A percentile compares a stretch with the other conserved stretches of the same genome.
These are phyloP conservation scores for Calonectria honghensis DNA, from an alignment of 2,329 filamentous ascomycete genomes.

Conservation along the genomic window DNA sequence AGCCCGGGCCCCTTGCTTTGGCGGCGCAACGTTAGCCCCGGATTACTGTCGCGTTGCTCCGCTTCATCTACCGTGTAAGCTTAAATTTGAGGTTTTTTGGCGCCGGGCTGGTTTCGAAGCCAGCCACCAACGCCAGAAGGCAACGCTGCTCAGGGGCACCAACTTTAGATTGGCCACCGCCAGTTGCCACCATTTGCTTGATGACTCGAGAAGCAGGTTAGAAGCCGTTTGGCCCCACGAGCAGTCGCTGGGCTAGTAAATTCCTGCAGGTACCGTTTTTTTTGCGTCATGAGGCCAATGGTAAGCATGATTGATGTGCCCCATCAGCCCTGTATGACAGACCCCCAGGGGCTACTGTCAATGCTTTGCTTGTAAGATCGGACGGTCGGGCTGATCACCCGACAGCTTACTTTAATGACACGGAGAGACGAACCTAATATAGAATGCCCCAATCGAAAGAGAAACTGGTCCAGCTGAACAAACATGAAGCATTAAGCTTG, in stretches of 20 bases:
- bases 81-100: slow-evolving; percentile 43
- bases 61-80: slow-evolving; percentile 40
- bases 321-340: background rate
- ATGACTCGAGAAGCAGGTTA: background rate
- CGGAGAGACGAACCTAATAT: background rate
- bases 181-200: background rate
- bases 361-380: background rate
- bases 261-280: background rate
- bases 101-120: slow-evolving; percentile 30
- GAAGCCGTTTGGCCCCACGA: background rate
- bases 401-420: slow-evolving; percentile 6
- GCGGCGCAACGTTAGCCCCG: slow-evolving; percentile 38
- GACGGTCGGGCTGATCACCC: background rate
- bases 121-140: slow-evolving; percentile 35
- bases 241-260: background rate
- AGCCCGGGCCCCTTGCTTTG: background rate
- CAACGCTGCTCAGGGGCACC: background rate
- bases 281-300: too few species aligned
- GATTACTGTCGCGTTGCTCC: slow-evolving; percentile 29
- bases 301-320: too few species aligned
- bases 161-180: background rate
- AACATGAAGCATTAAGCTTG: slow-evolving; percentile 22
- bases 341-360: too few species aligned
- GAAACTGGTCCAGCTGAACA: slow-evolving; percentile 45
- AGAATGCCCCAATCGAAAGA: background rate